Conservation (phyloP, 2,329 filamentous ascomycete genomes). For the Tolypocladium amazonense region DNA sequence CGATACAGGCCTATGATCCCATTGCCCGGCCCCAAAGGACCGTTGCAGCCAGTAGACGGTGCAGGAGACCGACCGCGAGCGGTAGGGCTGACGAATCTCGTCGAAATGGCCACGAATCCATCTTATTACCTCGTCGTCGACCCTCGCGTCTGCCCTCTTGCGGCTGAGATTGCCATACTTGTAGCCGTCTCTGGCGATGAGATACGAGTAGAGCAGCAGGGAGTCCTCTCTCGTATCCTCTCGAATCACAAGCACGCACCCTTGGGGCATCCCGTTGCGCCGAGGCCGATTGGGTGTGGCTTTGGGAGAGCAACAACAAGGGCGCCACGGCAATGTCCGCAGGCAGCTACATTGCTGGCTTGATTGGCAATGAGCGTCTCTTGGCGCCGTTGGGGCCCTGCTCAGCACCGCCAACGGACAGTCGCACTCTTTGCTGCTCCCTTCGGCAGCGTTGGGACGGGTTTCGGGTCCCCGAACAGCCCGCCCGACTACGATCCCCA, state of each 20-base stretch:
- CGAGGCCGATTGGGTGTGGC: neutral
- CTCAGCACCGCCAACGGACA: neutral
- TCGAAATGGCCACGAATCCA: slow-evolving; percentile 4
- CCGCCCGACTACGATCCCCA: neutral
- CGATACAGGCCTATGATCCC: slow-evolving; percentile 3
- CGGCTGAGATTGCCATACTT: neutral
- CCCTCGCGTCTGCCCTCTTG: neutral
- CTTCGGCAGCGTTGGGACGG: neutral
- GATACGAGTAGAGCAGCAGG: neutral
- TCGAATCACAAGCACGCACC: neutral
- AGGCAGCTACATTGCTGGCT: neutral
- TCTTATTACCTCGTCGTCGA: neutral
- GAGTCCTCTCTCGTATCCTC: neutral
- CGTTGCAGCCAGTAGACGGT: slow-evolving; percentile 1
- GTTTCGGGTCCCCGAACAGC: neutral
- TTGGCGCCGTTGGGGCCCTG: neutral
- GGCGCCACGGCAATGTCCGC: neutral
- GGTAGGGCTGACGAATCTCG: slow-evolving; percentile 11
- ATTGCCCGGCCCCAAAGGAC: neutral
- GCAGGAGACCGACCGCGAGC: slow-evolving; percentile 1
- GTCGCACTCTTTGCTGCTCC: neutral
- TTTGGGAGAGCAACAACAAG: neutral
- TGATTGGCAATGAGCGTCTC: neutral
- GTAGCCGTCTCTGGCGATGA: neutral
- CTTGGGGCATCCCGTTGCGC: neutral